Percentiles rank a stretch among this genome's conserved stretches.
Evolutionary conservation across 257 asterid genomes (phyloP).

Genomic region (Lantana camara): DNA sequence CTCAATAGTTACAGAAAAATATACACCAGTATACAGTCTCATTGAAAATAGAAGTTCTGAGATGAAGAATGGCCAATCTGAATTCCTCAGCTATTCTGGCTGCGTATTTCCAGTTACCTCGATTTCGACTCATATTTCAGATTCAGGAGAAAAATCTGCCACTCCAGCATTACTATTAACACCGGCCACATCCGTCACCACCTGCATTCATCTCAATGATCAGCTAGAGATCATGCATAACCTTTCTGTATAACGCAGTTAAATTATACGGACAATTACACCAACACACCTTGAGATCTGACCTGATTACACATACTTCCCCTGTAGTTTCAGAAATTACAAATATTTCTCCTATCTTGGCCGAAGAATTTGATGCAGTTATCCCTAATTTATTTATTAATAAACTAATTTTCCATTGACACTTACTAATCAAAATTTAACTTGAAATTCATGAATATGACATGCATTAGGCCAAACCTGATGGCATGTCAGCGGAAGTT

Average conservation of each 20-base stretch:
- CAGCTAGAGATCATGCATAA: background rate
- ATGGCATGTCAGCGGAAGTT: no score
- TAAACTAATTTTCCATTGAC: no score
- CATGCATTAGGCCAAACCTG: no score
- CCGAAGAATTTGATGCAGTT: no score
- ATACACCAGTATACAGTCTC: background rate
- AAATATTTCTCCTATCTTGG: no score
- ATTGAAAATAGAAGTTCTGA: background rate
- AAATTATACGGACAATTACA: no score
- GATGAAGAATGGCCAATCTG: background rate
- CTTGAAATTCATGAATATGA: no score
- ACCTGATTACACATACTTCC: no score
- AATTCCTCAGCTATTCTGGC: background rate
- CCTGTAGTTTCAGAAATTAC: no score
- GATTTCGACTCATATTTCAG: slow-evolving; percentile 25
- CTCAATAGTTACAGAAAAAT: slow-evolving; percentile 5
- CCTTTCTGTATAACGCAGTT: background rate
- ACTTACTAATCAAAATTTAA: no score
- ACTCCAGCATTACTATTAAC: slow-evolving; percentile 36
- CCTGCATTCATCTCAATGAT: slow-evolving; percentile 33
- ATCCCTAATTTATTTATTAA: no score
- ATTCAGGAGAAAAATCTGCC: slow-evolving; percentile 56
- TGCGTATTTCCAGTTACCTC: background rate
- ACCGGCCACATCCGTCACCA: slow-evolving; percentile 38
- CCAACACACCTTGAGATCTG: no score